phyloP scores from a whole-genome alignment of 2,329 filamentous ascomycete species.

The Penicillium italicum region DNA sequence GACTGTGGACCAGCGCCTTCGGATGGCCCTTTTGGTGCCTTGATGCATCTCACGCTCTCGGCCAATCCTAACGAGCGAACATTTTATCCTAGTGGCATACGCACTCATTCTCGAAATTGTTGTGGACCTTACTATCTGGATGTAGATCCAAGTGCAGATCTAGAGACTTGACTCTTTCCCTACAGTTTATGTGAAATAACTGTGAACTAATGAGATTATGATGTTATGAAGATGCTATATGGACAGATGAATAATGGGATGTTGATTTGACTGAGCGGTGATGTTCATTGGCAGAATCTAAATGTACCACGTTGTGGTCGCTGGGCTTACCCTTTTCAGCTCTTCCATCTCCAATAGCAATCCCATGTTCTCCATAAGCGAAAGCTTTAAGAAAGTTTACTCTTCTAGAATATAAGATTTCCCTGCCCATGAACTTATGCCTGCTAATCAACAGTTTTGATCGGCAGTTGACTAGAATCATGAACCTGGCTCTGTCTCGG shows the following conservation, averaged over 20 bases:
- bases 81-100: background rate
- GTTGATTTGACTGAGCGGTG: background rate
- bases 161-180: slow-evolving; percentile 8
- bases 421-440: background rate
- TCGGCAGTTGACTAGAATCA: background rate
- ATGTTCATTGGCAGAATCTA: background rate
- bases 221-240: background rate
- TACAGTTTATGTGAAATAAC: slow-evolving; percentile 3
- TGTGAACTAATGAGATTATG: background rate
- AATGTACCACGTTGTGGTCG: background rate
- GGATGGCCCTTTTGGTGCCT: slow-evolving; percentile 17
- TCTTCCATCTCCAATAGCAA: background rate
- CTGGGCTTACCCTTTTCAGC: background rate
- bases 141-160: slow-evolving; percentile 24
- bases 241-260: background rate
- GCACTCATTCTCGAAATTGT: slow-evolving; percentile 1
- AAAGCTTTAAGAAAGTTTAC: background rate
- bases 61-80: background rate
- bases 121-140: slow-evolving; percentile 25
- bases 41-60: slow-evolving; percentile 10
- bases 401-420: background rate
- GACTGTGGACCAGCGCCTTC: slow-evolving; percentile 18
- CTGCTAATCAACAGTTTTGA: background rate
- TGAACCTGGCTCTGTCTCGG: background rate
- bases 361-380: background rate